Conservation (phyloP, 176 grass and related monocot genomes). For the Cymbopogon citratus region DNA sequence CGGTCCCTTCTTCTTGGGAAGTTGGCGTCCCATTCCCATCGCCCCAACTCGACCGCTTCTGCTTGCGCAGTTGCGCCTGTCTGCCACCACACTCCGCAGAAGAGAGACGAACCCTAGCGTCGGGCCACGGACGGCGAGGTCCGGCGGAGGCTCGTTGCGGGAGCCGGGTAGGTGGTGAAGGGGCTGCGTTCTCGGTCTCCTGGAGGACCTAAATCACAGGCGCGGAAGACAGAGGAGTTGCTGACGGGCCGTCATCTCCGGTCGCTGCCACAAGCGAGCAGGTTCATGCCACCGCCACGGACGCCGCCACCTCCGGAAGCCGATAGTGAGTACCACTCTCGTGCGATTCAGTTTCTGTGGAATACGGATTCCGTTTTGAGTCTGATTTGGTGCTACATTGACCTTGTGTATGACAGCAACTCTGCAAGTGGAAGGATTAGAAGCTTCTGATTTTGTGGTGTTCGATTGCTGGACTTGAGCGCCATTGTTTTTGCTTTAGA, state of each 20-base stretch:
- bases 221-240: background rate
- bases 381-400: background rate
- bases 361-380: background rate
- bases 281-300: background rate
- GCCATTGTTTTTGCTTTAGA: background rate
- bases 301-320: background rate
- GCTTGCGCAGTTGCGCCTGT: no score
- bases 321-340: background rate
- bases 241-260: background rate
- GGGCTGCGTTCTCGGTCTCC: no score
- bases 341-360: background rate
- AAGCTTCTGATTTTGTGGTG: background rate
- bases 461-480: background rate
- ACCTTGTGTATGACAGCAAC: background rate
- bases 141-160: no score
- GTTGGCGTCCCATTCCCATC: no score
- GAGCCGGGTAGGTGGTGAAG: no score
- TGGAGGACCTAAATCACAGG: background rate
- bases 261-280: background rate
- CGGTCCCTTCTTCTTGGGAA: no score
- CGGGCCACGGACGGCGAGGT: no score
- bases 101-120: no score
- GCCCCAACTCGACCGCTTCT: no score
- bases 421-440: background rate
- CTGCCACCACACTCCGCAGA: no score